Base-by-base conservation (phyloP, 78 protist species). In the Polysphondylium violaceum region DNA sequence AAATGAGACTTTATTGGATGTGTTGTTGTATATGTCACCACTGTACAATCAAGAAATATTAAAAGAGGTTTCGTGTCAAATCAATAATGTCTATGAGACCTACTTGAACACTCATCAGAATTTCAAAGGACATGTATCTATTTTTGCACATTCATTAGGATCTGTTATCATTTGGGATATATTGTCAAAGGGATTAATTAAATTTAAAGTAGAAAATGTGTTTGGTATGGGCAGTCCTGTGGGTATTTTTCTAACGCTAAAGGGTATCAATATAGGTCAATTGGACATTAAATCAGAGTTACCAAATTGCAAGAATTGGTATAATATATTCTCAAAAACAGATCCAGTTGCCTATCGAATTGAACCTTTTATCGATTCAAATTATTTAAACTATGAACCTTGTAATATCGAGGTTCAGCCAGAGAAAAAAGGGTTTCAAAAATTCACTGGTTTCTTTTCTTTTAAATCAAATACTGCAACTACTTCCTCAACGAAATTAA, bases 291-390 rank as follows among this genome's bases (percentile, higher is more conserved):
- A 35, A 36, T 21, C 47, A 5, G 43, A 21, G 1, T n/a, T 77
- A 7, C 87, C 87, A 12, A 12, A 29, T 23, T 44, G 61, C 33
- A 33, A 36, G 8, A 65, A 63, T 43, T 67, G 87, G 87, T 77
- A 35, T 38, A 77, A 77, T 65, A 77, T 77, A 14, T 61, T 61
- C 29, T 65, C 73, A 47, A 44, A 72, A 50, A 63, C 73, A 12
- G 87, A 77, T 33, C 74, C 87, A 5, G 74, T 77, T 8, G 72
- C 87, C 50, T 77, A 77, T 50, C 79, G 87, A 31, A 44, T 77
- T 35, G 87, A 77, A 31, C 87, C 87, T 19, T 77, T 77, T 31
- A 25, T 77, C 36, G 76, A 77, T 74, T 35, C 2, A 23, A 74
- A 53, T 19, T 74, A 53, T 53, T 44, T 56, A 29, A 53, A 74